Evolutionary conservation across 2,329 filamentous ascomycete genomes (phyloP), one percentile per base, ranked within the genome.

Genomic region (Penicillium sp.): DNA sequence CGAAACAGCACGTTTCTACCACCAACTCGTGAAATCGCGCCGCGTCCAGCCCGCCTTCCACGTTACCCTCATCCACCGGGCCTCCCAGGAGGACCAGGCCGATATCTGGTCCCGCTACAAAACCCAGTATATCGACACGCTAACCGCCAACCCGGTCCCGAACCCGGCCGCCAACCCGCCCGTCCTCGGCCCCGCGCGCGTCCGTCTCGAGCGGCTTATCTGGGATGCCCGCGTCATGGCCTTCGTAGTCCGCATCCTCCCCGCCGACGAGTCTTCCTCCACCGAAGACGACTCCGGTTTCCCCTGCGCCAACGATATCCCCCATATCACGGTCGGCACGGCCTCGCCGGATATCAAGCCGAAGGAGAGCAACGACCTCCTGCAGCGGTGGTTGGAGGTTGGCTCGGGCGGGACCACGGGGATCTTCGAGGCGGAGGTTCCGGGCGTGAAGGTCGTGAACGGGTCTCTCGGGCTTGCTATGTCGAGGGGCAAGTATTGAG

Each of bases 311-410:
- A 98, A 98, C 59, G 68, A 75, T 10, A 75, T 94, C 20, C 81
- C 90, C 8, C 93, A 98, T 62, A 80, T 98, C 44, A 98, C 93
- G 0, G 75, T 97, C 6, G 93, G 93, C 14, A 98, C 93, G 0
- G 79, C 81, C 7, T 78, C 82, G 50, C 67, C 74, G 32, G 65
- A 74, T 6, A 80, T 97, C 57, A 97, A 96, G 71, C 91, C 93
- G 0, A 90, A 86, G 67, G 91, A 98, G 72, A 94, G 90, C 69
- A 98, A 98, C 60, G 83, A 87, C 43, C 55, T 98, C 58, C 65
- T 98, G 42, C 75, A 75, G 48, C 73, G 74, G 44, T 97, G 91
- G 91, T 60, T 93, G 46, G 74, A 83, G 47, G 64, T 69, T 34
- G 80, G 80, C 0, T 58, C 75, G 59, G 64, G 64, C 2, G 68